Percentiles rank a stretch among this genome's conserved stretches.
Evolutionary conservation across 2,329 filamentous ascomycete genomes (phyloP).

Genomic region (Exophiala calicioides): DNA sequence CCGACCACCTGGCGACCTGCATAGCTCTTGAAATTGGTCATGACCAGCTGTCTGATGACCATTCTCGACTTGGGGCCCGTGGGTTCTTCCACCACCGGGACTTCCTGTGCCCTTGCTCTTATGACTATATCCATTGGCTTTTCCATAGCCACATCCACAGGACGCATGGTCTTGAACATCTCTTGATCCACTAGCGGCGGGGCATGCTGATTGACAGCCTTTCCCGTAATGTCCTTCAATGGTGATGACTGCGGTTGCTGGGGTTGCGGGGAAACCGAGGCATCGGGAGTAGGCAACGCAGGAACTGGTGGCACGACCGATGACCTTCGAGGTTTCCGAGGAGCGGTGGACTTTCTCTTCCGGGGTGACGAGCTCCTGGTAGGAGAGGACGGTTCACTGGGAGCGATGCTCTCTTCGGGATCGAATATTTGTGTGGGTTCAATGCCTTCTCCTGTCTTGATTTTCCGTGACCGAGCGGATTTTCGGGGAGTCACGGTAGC

Average conservation of each 20-base stretch:
- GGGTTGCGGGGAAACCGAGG: constrained; percentile 60
- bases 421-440: constrained; percentile 65
- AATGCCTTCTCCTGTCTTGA: constrained; percentile 52
- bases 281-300: constrained; percentile 47
- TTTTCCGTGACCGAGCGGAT: constrained; percentile 44
- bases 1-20: constrained; percentile 93
- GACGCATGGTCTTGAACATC: constrained; percentile 69
- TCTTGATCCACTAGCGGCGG: constrained; percentile 45
- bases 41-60: constrained; percentile 86
- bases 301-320: constrained; percentile 36
- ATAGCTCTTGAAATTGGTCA: constrained; percentile 99
- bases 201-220: constrained; percentile 64
- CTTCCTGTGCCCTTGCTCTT: constrained; percentile 68
- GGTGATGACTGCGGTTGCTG: constrained; percentile 58
- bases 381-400: constrained; percentile 53
- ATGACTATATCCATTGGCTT: constrained; percentile 92
- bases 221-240: constrained; percentile 71
- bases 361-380: constrained; percentile 59
- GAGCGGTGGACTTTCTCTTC: constrained; percentile 66
- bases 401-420: constrained; percentile 52
- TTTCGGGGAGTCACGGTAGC: constrained; percentile 41
- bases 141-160: constrained; percentile 76
- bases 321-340: constrained; percentile 44
- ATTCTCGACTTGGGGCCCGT: constrained; percentile 78
- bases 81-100: constrained; percentile 69